Evolutionary conservation across 208 protist species (phyloP), one percentile per base, ranked within the genome.

Genomic region (Balamuthia mandrillaris): DNA sequence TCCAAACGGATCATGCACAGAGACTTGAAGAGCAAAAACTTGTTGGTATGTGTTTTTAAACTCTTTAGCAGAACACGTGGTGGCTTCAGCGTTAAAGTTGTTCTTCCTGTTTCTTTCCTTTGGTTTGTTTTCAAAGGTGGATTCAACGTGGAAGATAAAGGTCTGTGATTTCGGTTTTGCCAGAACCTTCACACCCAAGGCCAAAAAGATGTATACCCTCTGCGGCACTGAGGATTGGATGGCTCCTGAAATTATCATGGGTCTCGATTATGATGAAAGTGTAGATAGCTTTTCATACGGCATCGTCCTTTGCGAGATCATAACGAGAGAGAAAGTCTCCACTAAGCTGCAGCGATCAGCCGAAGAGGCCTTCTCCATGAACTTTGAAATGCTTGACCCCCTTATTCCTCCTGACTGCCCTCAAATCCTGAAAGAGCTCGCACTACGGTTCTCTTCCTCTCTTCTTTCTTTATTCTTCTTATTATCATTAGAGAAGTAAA

Each of bases 271-370:
- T 41, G 83, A 90, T 51, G 70, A 75, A 2, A 81, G 78, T 21
- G 85, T 87, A 0, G 89, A 93, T 33, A 81, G 89, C 14, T 93
- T 85, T 27, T 90, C 84, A 10, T 92, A 65, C 61, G 89, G 89
- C 49, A 84, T 92, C 21, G 68, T 92, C 0, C 56, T 92, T 35
- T 89, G 88, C 9, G 90, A 92, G 49, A 49, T 93, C 7, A 84
- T 92, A n/a, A 92, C 88, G 1, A 33, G 81, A 12, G 16, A 60
- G 49, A 41, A 86, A 44, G 87, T 88, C 47, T 89, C 75, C 37
- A 42, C 33, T 35, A 37, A 79, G 41, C 65, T 74, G 9, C 65
- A 74, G 65, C 65, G 65, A n/a, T 52, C 44, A 42, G 41, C 65
- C 65, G 65, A 74, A 42, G 65, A 74, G 65, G 65, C 65, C n/a